Evolutionary conservation across 2,329 filamentous ascomycete species (phyloP).

Genomic region (Neophaeococcomyces aloes): DNA sequence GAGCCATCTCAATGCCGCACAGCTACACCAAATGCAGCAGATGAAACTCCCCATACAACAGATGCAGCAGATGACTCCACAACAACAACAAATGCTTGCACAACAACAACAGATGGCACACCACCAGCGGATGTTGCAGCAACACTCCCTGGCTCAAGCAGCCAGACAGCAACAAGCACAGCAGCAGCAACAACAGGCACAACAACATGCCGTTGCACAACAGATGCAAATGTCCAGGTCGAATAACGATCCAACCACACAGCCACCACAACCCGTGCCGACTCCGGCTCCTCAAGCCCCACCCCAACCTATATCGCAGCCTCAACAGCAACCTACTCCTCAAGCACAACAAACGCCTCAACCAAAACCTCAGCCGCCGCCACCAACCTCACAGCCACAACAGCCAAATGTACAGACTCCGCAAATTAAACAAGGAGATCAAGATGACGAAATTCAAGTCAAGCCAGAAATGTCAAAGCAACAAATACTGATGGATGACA

Average conservation of each 20-base stretch:
- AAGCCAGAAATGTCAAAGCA: constrained; percentile 22
- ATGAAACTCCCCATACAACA: constrained; percentile 6
- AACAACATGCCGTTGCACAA: constrained; percentile 30
- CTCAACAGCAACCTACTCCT: constrained; percentile 26
- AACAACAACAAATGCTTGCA: constrained; percentile 23
- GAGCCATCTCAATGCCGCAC: not conserved
- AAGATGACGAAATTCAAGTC: constrained; percentile 29
- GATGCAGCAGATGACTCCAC: constrained; percentile 19
- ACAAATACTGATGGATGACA: constrained; percentile 29
- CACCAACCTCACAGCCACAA: constrained; percentile 26
- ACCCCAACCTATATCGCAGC: constrained; percentile 28
- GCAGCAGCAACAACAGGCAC: constrained; percentile 24
- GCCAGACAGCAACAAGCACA: constrained; percentile 22
- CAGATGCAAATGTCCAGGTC: constrained; percentile 33
- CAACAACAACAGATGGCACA: constrained; percentile 35
- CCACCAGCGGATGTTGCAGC: constrained; percentile 27
- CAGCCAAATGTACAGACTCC: constrained; percentile 23
- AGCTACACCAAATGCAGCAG: constrained; percentile 8
- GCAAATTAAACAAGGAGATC: constrained; percentile 21
- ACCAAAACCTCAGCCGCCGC: constrained; percentile 28
- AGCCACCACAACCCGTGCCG: constrained; percentile 37
- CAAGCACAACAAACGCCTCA: constrained; percentile 22
- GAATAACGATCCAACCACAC: constrained; percentile 32
- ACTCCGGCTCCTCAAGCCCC: constrained; percentile 31
- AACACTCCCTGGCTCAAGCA: constrained; percentile 17